Evolutionary conservation across 208 protist species (phyloP).

Genomic region (Wallacemonas sp.): DNA sequence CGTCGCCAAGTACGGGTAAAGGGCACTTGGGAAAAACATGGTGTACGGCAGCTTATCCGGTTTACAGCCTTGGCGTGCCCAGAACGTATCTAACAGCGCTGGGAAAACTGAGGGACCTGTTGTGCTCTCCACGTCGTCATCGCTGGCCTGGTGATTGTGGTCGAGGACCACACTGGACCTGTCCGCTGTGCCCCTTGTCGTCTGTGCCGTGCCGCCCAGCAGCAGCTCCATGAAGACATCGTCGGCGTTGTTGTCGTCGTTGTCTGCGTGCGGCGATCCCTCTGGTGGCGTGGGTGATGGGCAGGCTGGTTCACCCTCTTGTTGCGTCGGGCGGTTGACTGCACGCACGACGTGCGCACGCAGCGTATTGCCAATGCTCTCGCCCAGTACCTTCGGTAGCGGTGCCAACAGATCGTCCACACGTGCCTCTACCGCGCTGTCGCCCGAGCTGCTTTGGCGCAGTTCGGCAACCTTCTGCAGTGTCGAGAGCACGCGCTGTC

Average conservation of each 20-base stretch:
- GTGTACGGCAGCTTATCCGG: background rate
- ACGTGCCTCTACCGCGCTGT: background rate
- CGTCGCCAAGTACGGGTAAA: background rate
- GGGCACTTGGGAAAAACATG: background rate
- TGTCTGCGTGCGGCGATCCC: background rate
- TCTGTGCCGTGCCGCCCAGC: background rate
- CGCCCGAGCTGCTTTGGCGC: background rate
- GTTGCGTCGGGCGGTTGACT: no score
- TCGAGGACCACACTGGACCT: no score
- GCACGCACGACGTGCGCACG: background rate
- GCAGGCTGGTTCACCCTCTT: no score
- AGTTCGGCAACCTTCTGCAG: background rate
- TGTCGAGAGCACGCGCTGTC: background rate
- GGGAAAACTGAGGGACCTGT: no score
- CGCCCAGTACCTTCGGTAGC: background rate
- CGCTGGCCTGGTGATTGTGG: no score
- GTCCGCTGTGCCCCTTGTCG: no score
- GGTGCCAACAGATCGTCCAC: background rate
- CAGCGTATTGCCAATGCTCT: background rate
- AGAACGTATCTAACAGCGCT: no score
- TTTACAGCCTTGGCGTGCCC: background rate
- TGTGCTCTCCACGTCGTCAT: no score
- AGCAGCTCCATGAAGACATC: background rate
- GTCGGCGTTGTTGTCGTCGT: background rate
- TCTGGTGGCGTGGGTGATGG: background rate